Conservation (phyloP, 257 asterid genomes). For the Pogostemon cablin region DNA sequence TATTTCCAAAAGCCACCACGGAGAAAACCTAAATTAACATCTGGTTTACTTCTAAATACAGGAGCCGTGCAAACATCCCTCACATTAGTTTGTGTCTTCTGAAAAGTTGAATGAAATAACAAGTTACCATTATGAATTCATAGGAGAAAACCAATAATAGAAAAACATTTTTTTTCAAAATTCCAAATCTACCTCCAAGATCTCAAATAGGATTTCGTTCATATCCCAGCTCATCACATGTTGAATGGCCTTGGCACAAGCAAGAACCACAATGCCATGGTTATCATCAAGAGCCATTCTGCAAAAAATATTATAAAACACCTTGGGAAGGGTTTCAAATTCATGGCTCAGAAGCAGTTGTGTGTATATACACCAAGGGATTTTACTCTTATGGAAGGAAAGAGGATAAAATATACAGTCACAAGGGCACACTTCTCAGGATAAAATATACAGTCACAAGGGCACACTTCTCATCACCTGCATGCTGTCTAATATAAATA, state of each 20-base stretch:
- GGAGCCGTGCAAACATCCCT: slow-evolving; percentile 78
- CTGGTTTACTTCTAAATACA: slow-evolving; percentile 86
- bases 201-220: slow-evolving; percentile 66
- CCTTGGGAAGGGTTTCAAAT: slow-evolving; percentile 14
- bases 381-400: background rate
- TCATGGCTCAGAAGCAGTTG: slow-evolving; percentile 11
- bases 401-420: background rate
- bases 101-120: slow-evolving; percentile 38
- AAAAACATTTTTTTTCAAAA: slow-evolving; percentile 14
- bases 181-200: slow-evolving; percentile 61
- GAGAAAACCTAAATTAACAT: slow-evolving; percentile 73
- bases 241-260: slow-evolving; percentile 85
- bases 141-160: slow-evolving; percentile 17
- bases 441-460: slow-evolving; percentile 13
- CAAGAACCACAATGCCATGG: slow-evolving; percentile 78
- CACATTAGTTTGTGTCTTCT: slow-evolving; percentile 60
- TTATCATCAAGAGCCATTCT: slow-evolving; percentile 89
- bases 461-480: slow-evolving; percentile 11
- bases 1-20: slow-evolving; percentile 99
- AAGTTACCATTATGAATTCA: slow-evolving; percentile 31
- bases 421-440: slow-evolving; percentile 14
- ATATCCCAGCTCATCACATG: slow-evolving; percentile 62
- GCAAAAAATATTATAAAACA: slow-evolving; percentile 36
- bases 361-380: slow-evolving; percentile 8
- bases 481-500: background rate